Base-by-base conservation (phyloP, 2,329 filamentous ascomycete species). In the Phoma herbarum region DNA sequence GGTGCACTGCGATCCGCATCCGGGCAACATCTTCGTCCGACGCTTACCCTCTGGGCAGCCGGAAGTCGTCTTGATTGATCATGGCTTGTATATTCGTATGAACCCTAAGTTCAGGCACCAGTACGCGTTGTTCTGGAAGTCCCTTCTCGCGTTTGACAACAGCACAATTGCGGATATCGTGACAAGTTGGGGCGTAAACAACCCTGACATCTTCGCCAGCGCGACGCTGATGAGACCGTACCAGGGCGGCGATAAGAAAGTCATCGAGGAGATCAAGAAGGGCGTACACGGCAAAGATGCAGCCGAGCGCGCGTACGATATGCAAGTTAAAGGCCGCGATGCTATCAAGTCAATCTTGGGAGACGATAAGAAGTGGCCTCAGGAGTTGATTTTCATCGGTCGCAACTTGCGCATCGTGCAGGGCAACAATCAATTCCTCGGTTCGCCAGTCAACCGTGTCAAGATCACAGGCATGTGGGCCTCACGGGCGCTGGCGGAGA, bases 381-480 rank as follows among this genome's bases (percentile, higher is more conserved):
- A 90, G 72, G 93, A 96, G 76, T 88, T 97, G 58, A 88, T 97
- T 70, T 97, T 97, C 77, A 93, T 97, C 68, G 92, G 92, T 1
- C 86, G 93, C 37, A 97, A 96, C 76, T 87, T 97, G 82, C 87
- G 93, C 52, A 97, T 97, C 70, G 93, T 97, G 2, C 93, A 97
- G 78, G 92, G 89, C 6, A 96, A 96, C 78, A 96, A 97, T 75
- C 92, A 96, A 74, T 94, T 90, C 77, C 85, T 97, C 50, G 93
- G 93, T 22, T 92, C 89, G 0, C 93, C 93, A 0, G 92, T 97
- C 42, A 93, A 97, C 77, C 84, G 95, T 1, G 87, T 98, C 77
- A 97, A 97, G 80, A 93, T 96, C 75, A 97, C 95, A 62, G 93
- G 93, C 22, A 84, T 88, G 57, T 98, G 94, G 94, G 94, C 94